Evolutionary conservation across 75 land plant genomes (phyloP), one percentile per base, ranked within the genome.

Genomic region (Cupressus sempervirens): DNA sequence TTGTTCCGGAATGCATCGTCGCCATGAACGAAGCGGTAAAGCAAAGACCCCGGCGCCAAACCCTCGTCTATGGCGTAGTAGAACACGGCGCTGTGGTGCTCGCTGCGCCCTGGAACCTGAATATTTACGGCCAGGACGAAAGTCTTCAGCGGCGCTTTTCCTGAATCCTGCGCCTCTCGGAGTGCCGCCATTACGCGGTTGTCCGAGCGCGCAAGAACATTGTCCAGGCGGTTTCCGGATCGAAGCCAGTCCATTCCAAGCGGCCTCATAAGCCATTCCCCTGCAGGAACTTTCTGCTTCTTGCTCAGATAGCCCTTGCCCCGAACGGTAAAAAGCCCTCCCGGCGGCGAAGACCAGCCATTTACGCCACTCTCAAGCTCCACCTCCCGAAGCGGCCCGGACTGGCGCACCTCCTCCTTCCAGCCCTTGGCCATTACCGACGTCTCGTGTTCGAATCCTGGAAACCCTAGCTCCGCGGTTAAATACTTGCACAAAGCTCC

Each of bases 171-270:
- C 13, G 32, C 91, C 3, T 38, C 48, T 23, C 88, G 89, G 32
- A 92, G 90, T 40, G 94, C 93, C 56, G 82, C 36, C 87, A 85
- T 84, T 41, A 94, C 92, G 30, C 94, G 93, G 83, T 96, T 96
- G 67, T 93, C 96, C n/a, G 98, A 88, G 11, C 92, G 94, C 56
- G 90, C 87, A 48, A 97, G 91, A 41, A 96, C 90, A 87, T 97
- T 88, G 70, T 96, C 96, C 73, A 97, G 90, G 38, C 88, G 88
- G 40, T 83, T 38, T 56, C 84, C 56, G 77, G 98, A 94, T 35
- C 87, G 85, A 81, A 97, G 87, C 99, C 99, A 97, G 91, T 97
- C 99, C 80, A 97, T 91, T 0, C 91, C 92, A 29, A 91, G 65
- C 0, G 92, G 91, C 46, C 85, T 68, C 84, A 89, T 54, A 45